A percentile compares a stretch with the other conserved stretches of the same genome.
Conservation (phyloP, 495 filamentous ascomycete species). For the Pyrenula massariospora region DNA sequence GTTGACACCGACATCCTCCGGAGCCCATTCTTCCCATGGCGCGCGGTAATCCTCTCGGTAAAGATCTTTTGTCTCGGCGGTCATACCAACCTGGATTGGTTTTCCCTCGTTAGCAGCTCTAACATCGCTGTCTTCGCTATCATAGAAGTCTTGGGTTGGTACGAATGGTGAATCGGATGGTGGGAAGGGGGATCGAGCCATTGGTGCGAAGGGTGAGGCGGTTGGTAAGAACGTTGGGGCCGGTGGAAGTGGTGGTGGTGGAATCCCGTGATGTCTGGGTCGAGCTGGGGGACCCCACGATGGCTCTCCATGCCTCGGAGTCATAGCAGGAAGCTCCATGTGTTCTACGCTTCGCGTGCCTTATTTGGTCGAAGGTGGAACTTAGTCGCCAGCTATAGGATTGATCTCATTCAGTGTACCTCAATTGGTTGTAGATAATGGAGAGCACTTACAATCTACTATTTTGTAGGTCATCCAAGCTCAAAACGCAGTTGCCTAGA, state of each 20-base stretch:
- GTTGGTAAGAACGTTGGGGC: not conserved
- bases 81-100: not conserved
- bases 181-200: no score
- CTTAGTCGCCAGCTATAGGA: not conserved
- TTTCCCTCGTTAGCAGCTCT: not conserved
- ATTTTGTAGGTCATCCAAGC: no score
- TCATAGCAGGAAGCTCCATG: not conserved
- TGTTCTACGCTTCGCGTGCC: not conserved
- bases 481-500: not conserved
- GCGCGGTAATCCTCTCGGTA: not conserved
- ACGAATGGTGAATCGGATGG: no score
- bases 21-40: not conserved
- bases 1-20: not conserved
- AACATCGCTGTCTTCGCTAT: not conserved
- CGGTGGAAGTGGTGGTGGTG: not conserved
- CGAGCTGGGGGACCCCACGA: not conserved
- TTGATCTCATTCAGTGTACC: no score
- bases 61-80: not conserved
- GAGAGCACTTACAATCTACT: no score
- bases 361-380: not conserved
- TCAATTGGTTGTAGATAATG: no score
- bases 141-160: not conserved
- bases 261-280: not conserved
- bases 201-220: no score
- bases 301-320: not conserved